phyloP scores from a whole-genome alignment of 2,329 filamentous ascomycete species.

The Trichoderma endophyticum region DNA sequence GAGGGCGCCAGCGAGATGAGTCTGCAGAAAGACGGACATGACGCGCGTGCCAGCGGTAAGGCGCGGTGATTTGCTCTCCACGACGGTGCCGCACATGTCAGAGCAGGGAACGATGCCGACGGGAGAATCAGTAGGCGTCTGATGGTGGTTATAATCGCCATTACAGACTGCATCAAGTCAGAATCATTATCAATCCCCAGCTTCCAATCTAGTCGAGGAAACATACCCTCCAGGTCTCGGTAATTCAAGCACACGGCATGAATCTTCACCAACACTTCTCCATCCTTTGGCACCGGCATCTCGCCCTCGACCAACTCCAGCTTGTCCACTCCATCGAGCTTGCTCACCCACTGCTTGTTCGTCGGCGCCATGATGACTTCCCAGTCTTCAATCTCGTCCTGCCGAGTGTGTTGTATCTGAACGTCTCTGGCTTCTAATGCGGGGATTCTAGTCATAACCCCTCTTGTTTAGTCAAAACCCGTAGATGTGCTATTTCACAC shows the following conservation, averaged over 20 bases:
- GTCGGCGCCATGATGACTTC: conserved; percentile 2
- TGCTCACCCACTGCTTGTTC: conserved; percentile 52
- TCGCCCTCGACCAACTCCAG: conserved; percentile 43
- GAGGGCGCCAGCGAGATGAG: conserved; percentile 57
- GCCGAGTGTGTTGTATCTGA: neutral
- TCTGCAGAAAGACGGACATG: conserved; percentile 60
- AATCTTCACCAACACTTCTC: conserved; percentile 51
- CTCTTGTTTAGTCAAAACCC: neutral
- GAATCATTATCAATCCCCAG: neutral
- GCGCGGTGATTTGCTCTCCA: conserved; percentile 30
- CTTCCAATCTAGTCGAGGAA: neutral
- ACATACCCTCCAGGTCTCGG: conserved; percentile 47
- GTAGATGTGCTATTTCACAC: neutral
- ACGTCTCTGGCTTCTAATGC: neutral
- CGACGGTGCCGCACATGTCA: conserved; percentile 65
- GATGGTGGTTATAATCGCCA: conserved; percentile 65
- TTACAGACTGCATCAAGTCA: conserved; percentile 50
- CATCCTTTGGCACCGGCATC: conserved; percentile 46
- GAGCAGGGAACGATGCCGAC: conserved; percentile 59
- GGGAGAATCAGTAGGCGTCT: neutral
- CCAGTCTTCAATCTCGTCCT: neutral
- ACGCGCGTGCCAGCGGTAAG: conserved; percentile 63
- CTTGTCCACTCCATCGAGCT: conserved; percentile 54
- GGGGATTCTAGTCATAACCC: neutral
- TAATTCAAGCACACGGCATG: conserved; percentile 48